These are phyloP conservation scores for Gentiana straminea DNA, from an alignment of 257 asterid genomes.

Conservation along the genomic window DNA sequence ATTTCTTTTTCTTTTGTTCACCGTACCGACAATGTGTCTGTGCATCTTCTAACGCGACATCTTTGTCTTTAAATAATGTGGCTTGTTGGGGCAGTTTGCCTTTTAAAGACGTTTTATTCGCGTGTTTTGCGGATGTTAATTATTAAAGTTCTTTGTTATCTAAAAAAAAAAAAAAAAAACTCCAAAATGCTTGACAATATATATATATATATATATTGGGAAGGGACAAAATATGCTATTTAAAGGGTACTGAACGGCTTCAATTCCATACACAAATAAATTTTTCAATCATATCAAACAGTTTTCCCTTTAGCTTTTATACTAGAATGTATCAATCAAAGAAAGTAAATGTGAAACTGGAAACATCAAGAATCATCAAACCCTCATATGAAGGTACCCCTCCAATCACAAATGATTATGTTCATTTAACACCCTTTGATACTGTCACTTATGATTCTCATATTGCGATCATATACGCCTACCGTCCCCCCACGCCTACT, in stretches of 20 bases:
- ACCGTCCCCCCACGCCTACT: constrained; percentile 64
- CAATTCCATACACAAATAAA: constrained; percentile 1
- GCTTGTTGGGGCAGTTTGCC: too few relatives aligned
- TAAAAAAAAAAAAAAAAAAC: too few relatives aligned
- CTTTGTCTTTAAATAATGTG: too few relatives aligned
- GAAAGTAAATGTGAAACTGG: constrained; percentile 40
- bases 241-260: background rate
- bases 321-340: constrained; percentile 6
- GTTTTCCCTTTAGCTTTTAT: background rate
- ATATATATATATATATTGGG: too few relatives aligned
- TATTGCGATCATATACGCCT: constrained; percentile 64
- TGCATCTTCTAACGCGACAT: too few relatives aligned
- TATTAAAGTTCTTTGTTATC: too few relatives aligned
- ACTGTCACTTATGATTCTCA: constrained; percentile 57
- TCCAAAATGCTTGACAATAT: too few relatives aligned
- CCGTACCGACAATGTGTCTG: too few relatives aligned
- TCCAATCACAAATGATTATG: constrained; percentile 19
- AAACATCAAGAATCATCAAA: constrained; percentile 50
- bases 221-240: too few relatives aligned
- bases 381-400: constrained; percentile 50
- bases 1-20: too few relatives aligned
- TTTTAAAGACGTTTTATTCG: too few relatives aligned
- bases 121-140: too few relatives aligned
- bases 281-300: background rate
- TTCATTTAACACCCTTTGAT: constrained; percentile 63